phyloP scores from a whole-genome alignment of 345 rosid species.

The Physaria fendleri region DNA sequence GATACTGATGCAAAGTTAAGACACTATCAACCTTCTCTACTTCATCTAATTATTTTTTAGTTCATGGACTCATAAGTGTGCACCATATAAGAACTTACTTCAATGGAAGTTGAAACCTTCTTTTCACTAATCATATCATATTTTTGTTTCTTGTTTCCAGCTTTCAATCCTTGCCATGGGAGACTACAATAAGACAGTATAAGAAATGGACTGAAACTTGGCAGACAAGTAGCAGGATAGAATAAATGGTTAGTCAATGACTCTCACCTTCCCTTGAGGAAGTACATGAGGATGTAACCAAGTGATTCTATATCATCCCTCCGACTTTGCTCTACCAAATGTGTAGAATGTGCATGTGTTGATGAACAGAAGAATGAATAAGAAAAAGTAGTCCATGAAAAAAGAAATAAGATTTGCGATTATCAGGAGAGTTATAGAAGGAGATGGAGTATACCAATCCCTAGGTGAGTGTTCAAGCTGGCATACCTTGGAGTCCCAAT shows the following conservation, averaged over 20 bases:
- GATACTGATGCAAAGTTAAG: constrained; percentile 21
- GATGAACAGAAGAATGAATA: background rate
- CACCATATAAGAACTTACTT: constrained; percentile 34
- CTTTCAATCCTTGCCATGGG: constrained; percentile 98
- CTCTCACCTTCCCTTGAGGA: constrained; percentile 88
- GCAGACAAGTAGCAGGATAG: background rate
- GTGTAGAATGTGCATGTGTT: background rate
- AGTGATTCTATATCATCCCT: constrained; percentile 99
- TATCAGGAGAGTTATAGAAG: background rate
- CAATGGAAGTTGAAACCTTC: constrained; percentile 80
- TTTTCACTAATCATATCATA: constrained; percentile 96
- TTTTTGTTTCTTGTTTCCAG: constrained; percentile 95
- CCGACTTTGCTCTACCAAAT: constrained; percentile 92
- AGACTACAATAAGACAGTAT: constrained; percentile 44
- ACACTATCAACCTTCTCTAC: background rate
- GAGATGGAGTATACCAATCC: constrained; percentile 92
- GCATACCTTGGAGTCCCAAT: constrained; percentile 99
- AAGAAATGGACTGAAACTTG: background rate
- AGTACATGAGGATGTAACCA: constrained; percentile 95
- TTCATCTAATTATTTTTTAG: background rate
- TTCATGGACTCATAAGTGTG: background rate
- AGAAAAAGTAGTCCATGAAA: background rate
- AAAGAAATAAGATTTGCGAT: background rate
- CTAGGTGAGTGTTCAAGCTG: constrained; percentile 98
- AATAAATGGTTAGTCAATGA: background rate